Percentiles rank a stretch among this genome's conserved stretches.
These are phyloP conservation scores for Przewalskia tangutica DNA, from an alignment of 257 asterid genomes.

Conservation along the genomic window DNA sequence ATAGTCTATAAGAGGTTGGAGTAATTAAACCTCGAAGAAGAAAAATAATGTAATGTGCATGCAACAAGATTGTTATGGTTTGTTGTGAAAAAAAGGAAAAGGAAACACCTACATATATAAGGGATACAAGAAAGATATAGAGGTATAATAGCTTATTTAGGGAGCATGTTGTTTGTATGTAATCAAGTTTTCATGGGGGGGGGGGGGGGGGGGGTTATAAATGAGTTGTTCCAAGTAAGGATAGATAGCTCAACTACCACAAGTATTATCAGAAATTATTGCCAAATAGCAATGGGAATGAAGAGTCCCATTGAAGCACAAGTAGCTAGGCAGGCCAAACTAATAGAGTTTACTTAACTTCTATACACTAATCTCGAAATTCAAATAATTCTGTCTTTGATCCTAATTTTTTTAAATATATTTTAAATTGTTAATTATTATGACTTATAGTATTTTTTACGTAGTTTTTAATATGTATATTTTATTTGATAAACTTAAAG, in stretches of 20 bases:
- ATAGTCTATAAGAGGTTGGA: neutral
- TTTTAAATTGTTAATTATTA: too few relatives aligned
- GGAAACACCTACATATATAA: neutral
- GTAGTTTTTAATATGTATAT: too few relatives aligned
- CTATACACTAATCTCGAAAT: too few relatives aligned
- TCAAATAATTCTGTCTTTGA: too few relatives aligned
- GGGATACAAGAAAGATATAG: slow-evolving; percentile 5
- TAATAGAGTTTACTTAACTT: neutral
- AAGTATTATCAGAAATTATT: neutral
- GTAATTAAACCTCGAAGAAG: neutral
- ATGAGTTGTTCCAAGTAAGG: neutral
- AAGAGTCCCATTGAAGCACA: neutral
- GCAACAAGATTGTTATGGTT: neutral
- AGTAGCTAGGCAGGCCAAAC: neutral
- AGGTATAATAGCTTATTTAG: neutral
- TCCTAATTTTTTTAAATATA: too few relatives aligned
- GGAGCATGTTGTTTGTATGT: neutral
- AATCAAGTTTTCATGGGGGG: neutral
- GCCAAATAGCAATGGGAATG: neutral
- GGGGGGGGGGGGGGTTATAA: neutral
- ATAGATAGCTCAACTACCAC: slow-evolving; percentile 28
- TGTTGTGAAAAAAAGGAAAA: neutral
- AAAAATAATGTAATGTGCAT: neutral
- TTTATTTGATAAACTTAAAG: too few relatives aligned
- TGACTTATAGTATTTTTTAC: too few relatives aligned